Conservation (phyloP, 768 basidiomycete genomes). For the Auriscalpium vulgare region DNA sequence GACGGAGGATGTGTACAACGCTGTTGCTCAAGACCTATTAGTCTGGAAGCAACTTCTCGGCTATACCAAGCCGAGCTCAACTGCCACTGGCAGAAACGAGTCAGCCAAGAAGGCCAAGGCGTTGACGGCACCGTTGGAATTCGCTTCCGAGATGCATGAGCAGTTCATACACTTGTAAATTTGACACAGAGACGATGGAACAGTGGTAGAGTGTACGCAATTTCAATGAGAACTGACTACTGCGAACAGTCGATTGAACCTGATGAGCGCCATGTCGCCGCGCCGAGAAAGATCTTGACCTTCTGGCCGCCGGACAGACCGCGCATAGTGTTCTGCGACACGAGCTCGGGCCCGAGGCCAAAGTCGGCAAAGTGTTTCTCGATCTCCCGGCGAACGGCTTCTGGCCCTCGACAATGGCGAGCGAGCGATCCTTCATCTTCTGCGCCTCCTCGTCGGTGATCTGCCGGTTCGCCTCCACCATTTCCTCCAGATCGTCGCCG, state of each 20-base stretch:
- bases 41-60: too few relatives aligned
- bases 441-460: slow-evolving; percentile 81
- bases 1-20: too few relatives aligned
- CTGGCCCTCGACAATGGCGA: slow-evolving; percentile 85
- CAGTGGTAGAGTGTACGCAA: too few relatives aligned
- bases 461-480: slow-evolving; percentile 84
- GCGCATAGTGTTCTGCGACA: slow-evolving; percentile 98
- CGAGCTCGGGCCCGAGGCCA: slow-evolving; percentile 98
- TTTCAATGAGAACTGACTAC: too few relatives aligned
- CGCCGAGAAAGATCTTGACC: slow-evolving; percentile 98
- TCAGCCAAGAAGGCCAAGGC: too few relatives aligned
- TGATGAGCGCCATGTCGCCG: slow-evolving; percentile 98
- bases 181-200: too few relatives aligned
- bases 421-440: slow-evolving; percentile 95
- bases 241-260: slow-evolving; percentile 49
- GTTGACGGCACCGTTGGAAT: too few relatives aligned
- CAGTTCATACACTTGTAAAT: too few relatives aligned
- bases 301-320: slow-evolving; percentile 98
- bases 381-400: slow-evolving; percentile 96
- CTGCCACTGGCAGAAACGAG: too few relatives aligned
- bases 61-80: too few relatives aligned
- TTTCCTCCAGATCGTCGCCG: slow-evolving; percentile 95
- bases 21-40: too few relatives aligned
- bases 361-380: slow-evolving; percentile 99
- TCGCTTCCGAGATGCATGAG: too few relatives aligned